Evolutionary conservation across 192 early-diverging fungal genomes (phyloP), one percentile per base, ranked within the genome.

Genomic region (Globomyces pollinis-pini): DNA sequence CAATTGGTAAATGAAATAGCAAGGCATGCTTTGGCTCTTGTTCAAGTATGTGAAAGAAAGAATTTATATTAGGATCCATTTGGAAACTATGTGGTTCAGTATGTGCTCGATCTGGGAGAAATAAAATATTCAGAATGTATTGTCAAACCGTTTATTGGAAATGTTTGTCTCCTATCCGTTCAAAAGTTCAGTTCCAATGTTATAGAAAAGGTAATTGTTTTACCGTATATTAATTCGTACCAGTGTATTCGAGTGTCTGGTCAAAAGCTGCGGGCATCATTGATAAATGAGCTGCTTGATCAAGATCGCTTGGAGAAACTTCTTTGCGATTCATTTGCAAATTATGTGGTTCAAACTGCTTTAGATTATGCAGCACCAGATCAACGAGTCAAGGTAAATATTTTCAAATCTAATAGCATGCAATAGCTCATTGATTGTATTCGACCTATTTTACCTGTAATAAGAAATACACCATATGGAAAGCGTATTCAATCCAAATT

Each of bases 151-250:
- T 89, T 93, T 65, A 75, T 90, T 44, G 86, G 80, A 23, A 79
- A 85, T 63, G 84, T 90, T 24, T 87, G 84, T 59, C 67, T 69
- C 7, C 67, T 93, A 21, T 90, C 89, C 12, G 81, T 90, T 33
- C 91, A 93, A 75, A 93, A 93, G 68, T 91, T 91, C 63, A 89
- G 86, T 60, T 90, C 88, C 38, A 93, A 93, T 63, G 91, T 91
- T 32, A 89, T 93, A 66, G 91, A 93, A 69, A 93, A 93, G 83
- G 84, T 85, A 41, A 3, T 33, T 29, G 28, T 18, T 5, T 3
- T 0, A 34, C 13, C 3, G 18, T 42, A 16, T 16, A n/a, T n/a
- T 2, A 9, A 18, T 9, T 56, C 20, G 9, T 21, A 38, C 26
- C 57, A 86, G 83, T 93, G 89, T 61, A 90, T 93, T 55, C 83